Evolutionary conservation across 768 basidiomycete genomes (phyloP), one percentile per base, ranked within the genome.

Genomic region (Suillus spraguei): DNA sequence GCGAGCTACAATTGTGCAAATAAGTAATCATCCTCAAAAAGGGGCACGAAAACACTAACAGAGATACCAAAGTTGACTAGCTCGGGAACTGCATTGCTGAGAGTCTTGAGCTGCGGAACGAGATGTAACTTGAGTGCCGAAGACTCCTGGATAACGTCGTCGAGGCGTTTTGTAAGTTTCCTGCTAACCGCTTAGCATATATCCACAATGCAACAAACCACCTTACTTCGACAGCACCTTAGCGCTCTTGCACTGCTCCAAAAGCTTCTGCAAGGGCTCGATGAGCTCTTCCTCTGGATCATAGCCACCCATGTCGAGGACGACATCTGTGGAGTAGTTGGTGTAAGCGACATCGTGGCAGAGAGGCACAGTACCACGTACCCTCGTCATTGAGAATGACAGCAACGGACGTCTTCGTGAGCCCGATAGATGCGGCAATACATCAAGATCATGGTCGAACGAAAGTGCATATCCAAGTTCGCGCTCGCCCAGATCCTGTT

Each of bases 41-140:
- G 33, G 17, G 16, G 33, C 14, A 10, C 33, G 35, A 6, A 59
- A 54, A 38, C 10, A 73, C 88, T 60, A 64, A 94, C 94, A 60
- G 92, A 91, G 61, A 97, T 92, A 72, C 94, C 94, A 72, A 97
- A 93, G 76, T 96, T 94, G 66, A 95, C 89, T 11, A 95, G 84
- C 64, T 92, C 92, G 1, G 89, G 87, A 1, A 94, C 87, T 35
- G 84, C 79, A 62, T 90, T 87, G 69, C 85, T 87, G n/a, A 94
- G 74, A 3, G 81, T 80, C 65, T 90, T 86, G 71, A 95, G 84
- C 53, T 91, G 90, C 4, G 88, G 85, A 14, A 91, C 79, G 35
- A 95, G 82, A 69, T 86, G 83, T 0, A 86, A 77, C 69, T 87
- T 89, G 54, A 97, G 81, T 0, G 95, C 94, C 0, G 84, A 74